Percentiles rank a stretch among this genome's conserved stretches.
phyloP scores from a whole-genome alignment of 352 stramenopile species.

The Pythium phragmitis region DNA sequence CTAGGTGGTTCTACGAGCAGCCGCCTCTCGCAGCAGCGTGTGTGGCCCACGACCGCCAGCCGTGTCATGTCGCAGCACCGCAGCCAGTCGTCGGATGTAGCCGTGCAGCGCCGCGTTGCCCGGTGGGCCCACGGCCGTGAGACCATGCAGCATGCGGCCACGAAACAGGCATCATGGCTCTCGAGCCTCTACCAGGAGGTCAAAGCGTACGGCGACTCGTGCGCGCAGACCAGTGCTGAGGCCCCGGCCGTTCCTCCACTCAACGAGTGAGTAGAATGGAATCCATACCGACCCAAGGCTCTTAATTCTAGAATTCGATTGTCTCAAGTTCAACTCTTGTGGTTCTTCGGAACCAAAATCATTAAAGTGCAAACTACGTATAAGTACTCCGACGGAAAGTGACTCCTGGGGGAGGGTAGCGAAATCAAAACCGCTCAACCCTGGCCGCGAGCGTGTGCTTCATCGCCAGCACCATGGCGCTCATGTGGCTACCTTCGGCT shows the following conservation, averaged over 20 bases:
- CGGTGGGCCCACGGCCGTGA: slow-evolving; percentile 58
- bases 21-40: neutral
- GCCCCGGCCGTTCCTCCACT: neutral
- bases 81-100: slow-evolving; percentile 10
- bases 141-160: slow-evolving; percentile 59
- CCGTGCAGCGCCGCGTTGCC: slow-evolving; percentile 62
- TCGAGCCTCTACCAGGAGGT: slow-evolving; percentile 61
- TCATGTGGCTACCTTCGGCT: too few relatives aligned
- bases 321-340: too few relatives aligned
- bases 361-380: too few relatives aligned
- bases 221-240: slow-evolving; percentile 13
- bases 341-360: too few relatives aligned
- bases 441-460: too few relatives aligned
- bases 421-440: too few relatives aligned
- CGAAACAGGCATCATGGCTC: slow-evolving; percentile 58
- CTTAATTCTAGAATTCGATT: too few relatives aligned
- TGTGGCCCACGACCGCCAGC: slow-evolving; percentile 8
- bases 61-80: neutral
- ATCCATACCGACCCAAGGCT: too few relatives aligned
- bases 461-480: too few relatives aligned
- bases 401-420: too few relatives aligned
- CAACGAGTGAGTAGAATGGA: neutral
- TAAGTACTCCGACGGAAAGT: too few relatives aligned
- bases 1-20: neutral
- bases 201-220: slow-evolving; percentile 48